phyloP scores from a whole-genome alignment of 2,329 filamentous ascomycete genomes.

The Verticillium albo-atrum region DNA sequence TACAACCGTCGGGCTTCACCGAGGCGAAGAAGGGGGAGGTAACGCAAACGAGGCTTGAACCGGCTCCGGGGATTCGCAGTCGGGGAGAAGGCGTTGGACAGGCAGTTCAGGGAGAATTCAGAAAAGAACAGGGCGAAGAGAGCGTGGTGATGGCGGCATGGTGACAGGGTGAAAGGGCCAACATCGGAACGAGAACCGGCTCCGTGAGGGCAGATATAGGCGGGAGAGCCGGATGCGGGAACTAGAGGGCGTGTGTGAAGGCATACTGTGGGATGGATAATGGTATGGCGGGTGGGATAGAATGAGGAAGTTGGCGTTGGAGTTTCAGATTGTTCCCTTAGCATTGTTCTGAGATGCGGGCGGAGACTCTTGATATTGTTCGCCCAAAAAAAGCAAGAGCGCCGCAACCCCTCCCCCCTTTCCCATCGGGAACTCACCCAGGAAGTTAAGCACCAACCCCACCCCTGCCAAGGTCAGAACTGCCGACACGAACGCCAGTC shows the following conservation, averaged over 20 bases:
- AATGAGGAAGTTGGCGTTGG: background rate
- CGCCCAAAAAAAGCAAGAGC: background rate
- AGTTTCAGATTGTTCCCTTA: constrained; percentile 5
- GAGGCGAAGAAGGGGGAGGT: background rate
- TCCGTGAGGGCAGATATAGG: background rate
- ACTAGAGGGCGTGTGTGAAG: background rate
- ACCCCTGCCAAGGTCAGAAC: no score
- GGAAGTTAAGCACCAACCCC: no score
- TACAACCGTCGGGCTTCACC: background rate
- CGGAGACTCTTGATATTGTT: constrained; percentile 5
- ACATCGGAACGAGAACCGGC: background rate
- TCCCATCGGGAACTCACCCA: no score
- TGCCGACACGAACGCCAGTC: no score
- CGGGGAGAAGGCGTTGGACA: background rate
- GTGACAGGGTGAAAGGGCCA: background rate
- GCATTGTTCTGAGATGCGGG: constrained; percentile 11
- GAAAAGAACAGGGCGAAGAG: no score
- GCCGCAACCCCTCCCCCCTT: background rate
- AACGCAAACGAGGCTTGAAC: background rate
- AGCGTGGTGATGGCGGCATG: background rate
- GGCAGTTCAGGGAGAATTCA: no score
- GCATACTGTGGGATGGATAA: background rate
- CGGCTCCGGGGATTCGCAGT: background rate
- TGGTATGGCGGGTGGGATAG: background rate
- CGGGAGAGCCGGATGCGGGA: background rate